Percentiles rank a stretch among this genome's conserved stretches.
These are phyloP conservation scores for Malus orientalis DNA, from an alignment of 306 rosid species.

Conservation along the genomic window DNA sequence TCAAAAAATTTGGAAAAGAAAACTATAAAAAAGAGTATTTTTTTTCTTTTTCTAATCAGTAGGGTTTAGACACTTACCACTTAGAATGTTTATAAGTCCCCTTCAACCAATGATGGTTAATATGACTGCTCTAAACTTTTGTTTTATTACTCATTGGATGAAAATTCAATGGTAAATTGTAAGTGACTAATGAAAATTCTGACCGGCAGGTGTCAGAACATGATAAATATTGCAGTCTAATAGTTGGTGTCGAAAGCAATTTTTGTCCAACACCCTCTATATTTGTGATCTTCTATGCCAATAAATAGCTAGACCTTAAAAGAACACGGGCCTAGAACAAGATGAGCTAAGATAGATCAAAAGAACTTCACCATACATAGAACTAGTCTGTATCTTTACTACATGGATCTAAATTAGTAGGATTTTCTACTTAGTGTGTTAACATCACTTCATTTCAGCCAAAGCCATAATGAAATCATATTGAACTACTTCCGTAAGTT, in stretches of 20 bases:
- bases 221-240: no score
- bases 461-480: neutral
- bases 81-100: neutral
- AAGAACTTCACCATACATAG: neutral
- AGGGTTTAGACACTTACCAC: neutral
- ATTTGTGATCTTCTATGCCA: neutral
- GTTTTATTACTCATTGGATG: neutral
- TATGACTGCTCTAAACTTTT: neutral
- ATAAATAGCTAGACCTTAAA: neutral
- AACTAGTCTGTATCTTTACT: neutral
- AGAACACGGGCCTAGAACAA: neutral
- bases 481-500: neutral
- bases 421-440: neutral
- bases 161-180: neutral
- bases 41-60: neutral
- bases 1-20: neutral
- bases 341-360: neutral
- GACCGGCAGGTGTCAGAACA: neutral
- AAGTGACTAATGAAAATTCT: neutral
- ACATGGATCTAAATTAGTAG: neutral
- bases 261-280: neutral
- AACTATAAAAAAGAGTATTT: no score
- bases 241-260: neutral
- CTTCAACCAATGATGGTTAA: neutral
- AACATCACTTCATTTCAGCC: neutral